Conservation (phyloP, 2,329 filamentous ascomycete species). For the Pseudocercospora eumusae region DNA sequence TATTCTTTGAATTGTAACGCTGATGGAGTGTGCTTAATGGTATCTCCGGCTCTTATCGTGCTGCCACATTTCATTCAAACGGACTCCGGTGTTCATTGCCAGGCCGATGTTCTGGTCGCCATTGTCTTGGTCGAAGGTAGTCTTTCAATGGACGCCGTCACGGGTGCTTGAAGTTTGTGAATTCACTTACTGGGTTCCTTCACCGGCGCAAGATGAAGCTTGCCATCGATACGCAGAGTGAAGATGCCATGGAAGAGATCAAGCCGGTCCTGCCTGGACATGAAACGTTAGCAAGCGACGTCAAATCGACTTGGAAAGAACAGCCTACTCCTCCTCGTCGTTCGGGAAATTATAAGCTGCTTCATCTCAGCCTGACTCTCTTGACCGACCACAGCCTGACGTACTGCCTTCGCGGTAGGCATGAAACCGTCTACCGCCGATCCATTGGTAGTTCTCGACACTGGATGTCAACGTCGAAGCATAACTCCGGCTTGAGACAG, state of each 20-base stretch:
- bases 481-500: conserved; percentile 6
- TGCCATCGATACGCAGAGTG: conserved; percentile 36
- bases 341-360: conserved; percentile 36
- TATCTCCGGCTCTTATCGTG: no score
- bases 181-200: conserved; percentile 14
- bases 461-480: conserved; percentile 2
- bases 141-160: no score
- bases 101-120: no score
- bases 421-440: conserved; percentile 9
- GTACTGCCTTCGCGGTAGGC: conserved; percentile 8
- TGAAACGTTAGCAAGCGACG: no score
- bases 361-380: conserved; percentile 1
- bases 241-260: conserved; percentile 50
- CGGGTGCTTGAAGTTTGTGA: no score
- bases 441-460: conserved; percentile 7
- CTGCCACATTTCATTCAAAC: no score
- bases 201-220: conserved; percentile 19
- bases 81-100: no score
- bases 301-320: no score
- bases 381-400: neutral
- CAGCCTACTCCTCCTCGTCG: conserved; percentile 30
- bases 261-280: conserved; percentile 31
- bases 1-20: no score
- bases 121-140: no score
- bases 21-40: no score